Evolutionary conservation across 2,329 filamentous ascomycete species (phyloP).

Genomic region (Fonsecaea multimorphosa): DNA sequence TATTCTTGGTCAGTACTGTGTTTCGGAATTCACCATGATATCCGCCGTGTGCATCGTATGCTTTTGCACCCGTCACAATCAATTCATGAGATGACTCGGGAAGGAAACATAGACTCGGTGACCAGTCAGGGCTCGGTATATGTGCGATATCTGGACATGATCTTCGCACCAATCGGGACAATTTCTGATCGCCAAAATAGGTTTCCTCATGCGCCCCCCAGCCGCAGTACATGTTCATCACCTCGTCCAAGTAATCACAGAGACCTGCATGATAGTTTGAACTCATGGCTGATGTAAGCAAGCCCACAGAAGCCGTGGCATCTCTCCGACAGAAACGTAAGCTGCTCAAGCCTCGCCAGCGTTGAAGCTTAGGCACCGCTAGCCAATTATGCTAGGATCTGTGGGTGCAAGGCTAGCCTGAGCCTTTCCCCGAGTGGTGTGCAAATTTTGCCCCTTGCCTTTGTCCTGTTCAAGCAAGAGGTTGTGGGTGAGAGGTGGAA

Average conservation of each 20-base stretch:
- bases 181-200: not conserved
- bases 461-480: slow-evolving; percentile 18
- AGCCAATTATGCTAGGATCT: not conserved
- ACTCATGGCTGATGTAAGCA: slow-evolving; percentile 14
- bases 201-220: not conserved
- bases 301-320: slow-evolving; percentile 2
- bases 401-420: slow-evolving; percentile 6
- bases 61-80: too few species aligned
- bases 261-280: not conserved
- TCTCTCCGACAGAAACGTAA: slow-evolving; percentile 15
- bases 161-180: not conserved
- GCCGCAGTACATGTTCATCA: not conserved
- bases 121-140: too few species aligned
- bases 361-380: not conserved
- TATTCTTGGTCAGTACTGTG: not conserved
- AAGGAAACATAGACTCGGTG: too few species aligned
- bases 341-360: slow-evolving; percentile 6
- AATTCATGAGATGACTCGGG: too few species aligned
- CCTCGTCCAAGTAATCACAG: not conserved
- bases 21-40: not conserved
- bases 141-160: not conserved
- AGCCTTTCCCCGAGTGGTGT: not conserved
- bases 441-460: not conserved
- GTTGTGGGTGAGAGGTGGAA: not conserved
- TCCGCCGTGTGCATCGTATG: not conserved